Conservation (phyloP, 2,329 filamentous ascomycete species). For the Aureobasidium sp. region DNA sequence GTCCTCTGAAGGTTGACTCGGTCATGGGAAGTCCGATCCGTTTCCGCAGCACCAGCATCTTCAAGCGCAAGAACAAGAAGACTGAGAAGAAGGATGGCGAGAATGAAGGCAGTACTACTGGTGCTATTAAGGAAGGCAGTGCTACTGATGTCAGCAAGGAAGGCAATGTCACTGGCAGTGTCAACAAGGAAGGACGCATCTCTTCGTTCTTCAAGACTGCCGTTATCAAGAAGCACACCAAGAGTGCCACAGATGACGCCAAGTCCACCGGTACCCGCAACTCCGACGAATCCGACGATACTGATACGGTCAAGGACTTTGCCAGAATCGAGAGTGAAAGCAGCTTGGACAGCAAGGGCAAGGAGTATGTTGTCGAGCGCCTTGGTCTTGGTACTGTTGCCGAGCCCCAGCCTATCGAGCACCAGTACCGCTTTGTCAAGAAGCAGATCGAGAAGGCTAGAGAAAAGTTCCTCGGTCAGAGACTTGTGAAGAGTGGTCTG, state of each 20-base stretch:
- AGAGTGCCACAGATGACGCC: neutral
- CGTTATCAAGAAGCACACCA: neutral
- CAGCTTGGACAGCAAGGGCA: neutral
- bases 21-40: neutral
- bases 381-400: neutral
- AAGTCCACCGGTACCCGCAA: neutral
- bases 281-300: neutral
- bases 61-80: neutral
- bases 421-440: neutral
- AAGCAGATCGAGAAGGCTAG: neutral
- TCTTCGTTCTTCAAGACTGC: too few species aligned
- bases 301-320: neutral
- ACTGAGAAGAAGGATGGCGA: rapidly evolving
- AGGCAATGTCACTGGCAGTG: too few species aligned
- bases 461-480: neutral
- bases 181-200: too few species aligned
- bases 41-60: neutral
- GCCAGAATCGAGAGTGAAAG: neutral
- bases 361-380: neutral
- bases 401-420: neutral
- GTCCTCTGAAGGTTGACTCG: neutral
- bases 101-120: neutral
- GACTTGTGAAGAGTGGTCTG: neutral
- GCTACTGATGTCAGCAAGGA: too few species aligned
- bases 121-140: neutral